Conservation (phyloP, 169 alveolate species). For the Plasmodium blacklocki region DNA sequence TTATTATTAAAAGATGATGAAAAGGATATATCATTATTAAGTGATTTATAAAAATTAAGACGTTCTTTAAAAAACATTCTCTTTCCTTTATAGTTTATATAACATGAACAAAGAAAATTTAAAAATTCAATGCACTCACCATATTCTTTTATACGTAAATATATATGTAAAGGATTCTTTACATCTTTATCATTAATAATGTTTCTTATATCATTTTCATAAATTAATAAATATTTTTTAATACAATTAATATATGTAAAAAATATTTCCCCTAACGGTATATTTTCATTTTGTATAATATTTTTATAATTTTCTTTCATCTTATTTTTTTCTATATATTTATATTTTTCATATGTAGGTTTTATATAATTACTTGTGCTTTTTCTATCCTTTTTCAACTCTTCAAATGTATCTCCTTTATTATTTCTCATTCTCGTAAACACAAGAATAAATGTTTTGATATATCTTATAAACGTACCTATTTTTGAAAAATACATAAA, state of each 20-base stretch:
- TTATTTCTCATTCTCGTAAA: slow-evolving; percentile 11
- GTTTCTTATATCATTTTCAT: slow-evolving; percentile 19
- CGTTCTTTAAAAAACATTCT: slow-evolving; percentile 16
- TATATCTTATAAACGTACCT: slow-evolving; percentile 47
- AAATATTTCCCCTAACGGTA: slow-evolving; percentile 44
- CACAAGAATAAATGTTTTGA: slow-evolving; percentile 31
- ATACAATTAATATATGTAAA: slow-evolving; percentile 14
- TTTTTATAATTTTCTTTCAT: neutral
- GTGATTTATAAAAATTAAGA: slow-evolving; percentile 5
- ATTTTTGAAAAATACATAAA: slow-evolving; percentile 34
- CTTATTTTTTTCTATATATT: neutral
- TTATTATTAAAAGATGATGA: neutral
- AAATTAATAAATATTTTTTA: slow-evolving; percentile 15
- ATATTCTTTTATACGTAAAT: slow-evolving; percentile 21
- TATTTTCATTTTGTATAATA: neutral
- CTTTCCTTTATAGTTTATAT: neutral
- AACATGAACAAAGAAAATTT: slow-evolving; percentile 41
- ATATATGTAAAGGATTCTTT: slow-evolving; percentile 36
- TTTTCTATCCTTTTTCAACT: neutral
- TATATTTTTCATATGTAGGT: neutral
- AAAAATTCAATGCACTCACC: slow-evolving; percentile 43
- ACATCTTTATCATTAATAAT: slow-evolving; percentile 5
- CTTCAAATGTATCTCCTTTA: no score
- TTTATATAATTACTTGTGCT: neutral
- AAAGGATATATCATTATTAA: no score